These are phyloP conservation scores for Trypanosomatidae sp. DNA, from an alignment of 208 protist species.

Conservation along the genomic window DNA sequence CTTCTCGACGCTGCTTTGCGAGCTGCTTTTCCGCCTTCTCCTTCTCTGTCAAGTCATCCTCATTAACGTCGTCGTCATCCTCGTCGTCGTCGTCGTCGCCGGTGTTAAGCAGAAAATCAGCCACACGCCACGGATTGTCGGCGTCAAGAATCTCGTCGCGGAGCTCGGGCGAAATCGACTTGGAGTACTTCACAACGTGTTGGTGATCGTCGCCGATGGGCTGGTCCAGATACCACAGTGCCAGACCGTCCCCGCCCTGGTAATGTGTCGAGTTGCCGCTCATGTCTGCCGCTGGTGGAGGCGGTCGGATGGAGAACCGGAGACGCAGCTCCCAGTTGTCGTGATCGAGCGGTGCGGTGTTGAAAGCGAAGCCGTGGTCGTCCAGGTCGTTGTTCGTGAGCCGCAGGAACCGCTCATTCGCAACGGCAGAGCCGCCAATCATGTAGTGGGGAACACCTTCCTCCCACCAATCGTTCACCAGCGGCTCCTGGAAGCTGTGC, in stretches of 20 bases:
- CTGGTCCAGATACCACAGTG: conserved; percentile 80
- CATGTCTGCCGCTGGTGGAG: conserved; percentile 34
- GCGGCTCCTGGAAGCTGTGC: conserved; percentile 72
- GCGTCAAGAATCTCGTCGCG: conserved; percentile 42
- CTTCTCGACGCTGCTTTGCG: conserved; percentile 34
- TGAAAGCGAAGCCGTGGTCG: conserved; percentile 81
- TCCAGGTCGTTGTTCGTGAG: conserved; percentile 71
- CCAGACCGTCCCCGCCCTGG: conserved; percentile 81
- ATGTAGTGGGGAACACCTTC: conserved; percentile 87
- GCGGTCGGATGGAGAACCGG: conserved; percentile 71
- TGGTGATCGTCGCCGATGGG: conserved; percentile 84
- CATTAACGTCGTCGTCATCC: conserved; percentile 46
- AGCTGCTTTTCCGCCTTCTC: conserved; percentile 30
- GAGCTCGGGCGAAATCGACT: conserved; percentile 53
- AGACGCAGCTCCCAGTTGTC: conserved; percentile 72
- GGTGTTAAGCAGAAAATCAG: conserved; percentile 69
- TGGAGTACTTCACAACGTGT: conserved; percentile 80
- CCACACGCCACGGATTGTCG: conserved; percentile 58
- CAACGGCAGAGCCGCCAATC: conserved; percentile 78
- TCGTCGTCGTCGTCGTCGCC: conserved; percentile 53
- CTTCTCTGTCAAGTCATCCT: conserved; percentile 46
- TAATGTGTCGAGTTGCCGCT: conserved; percentile 27
- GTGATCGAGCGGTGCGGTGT: conserved; percentile 74
- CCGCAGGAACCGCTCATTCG: conserved; percentile 79
- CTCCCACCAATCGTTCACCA: conserved; percentile 88